A percentile compares a stretch with the other conserved stretches of the same genome.
phyloP scores from a whole-genome alignment of 352 stramenopile genomes.

The Pythium phragmitis region DNA sequence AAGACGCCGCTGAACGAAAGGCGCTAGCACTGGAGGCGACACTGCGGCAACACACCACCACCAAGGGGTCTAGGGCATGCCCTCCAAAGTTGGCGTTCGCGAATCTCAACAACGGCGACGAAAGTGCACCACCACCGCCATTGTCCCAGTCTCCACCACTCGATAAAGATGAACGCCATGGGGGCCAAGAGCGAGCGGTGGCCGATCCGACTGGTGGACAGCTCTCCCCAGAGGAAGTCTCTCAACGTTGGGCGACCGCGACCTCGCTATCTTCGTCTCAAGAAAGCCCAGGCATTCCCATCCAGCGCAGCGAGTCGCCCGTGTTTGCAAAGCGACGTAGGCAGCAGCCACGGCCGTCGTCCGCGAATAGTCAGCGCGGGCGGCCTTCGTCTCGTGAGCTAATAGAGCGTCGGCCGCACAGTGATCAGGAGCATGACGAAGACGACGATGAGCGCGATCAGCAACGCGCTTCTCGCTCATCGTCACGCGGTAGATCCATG shows the following conservation, averaged over 20 bases:
- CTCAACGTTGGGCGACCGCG: conserved; percentile 1
- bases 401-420: background rate
- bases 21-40: conserved; percentile 31
- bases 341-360: background rate
- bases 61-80: background rate
- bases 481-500: background rate
- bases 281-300: background rate
- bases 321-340: conserved; percentile 16
- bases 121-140: conserved; percentile 19
- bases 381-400: background rate
- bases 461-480: background rate
- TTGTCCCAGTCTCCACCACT: background rate
- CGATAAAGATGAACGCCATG: background rate
- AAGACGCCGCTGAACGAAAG: conserved; percentile 35
- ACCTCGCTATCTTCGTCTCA: background rate
- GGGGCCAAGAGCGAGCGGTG: background rate
- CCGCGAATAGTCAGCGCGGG: background rate
- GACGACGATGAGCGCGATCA: conserved; percentile 3
- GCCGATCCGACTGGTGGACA: conserved; percentile 18
- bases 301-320: conserved; percentile 25
- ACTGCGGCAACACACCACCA: conserved; percentile 15
- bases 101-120: conserved; percentile 23
- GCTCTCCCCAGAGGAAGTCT: background rate
- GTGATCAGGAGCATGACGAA: background rate
- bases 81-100: conserved; percentile 4